These are phyloP conservation scores for Trichoderma sp. DNA, from an alignment of 2,329 filamentous ascomycete species.

Conservation along the genomic window DNA sequence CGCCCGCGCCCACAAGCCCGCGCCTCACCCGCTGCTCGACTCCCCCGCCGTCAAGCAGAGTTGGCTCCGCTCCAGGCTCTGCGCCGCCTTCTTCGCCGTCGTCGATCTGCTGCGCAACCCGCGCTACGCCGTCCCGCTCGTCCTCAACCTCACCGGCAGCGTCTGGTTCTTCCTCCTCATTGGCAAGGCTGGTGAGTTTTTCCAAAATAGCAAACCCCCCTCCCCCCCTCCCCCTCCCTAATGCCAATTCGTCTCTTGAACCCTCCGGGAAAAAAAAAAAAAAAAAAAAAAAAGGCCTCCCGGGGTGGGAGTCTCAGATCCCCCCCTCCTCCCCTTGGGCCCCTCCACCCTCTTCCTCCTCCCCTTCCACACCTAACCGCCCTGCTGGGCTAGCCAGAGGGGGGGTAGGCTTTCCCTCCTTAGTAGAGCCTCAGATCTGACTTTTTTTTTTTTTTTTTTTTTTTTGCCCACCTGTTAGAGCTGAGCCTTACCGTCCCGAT, in stretches of 20 bases:
- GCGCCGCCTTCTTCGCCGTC: conserved; percentile 69
- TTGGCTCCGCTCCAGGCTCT: conserved; percentile 60
- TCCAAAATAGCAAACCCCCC: background rate
- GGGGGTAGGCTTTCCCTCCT: background rate
- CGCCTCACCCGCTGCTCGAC: conserved; percentile 54
- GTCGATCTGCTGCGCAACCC: conserved; percentile 76
- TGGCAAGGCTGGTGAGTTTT: conserved; percentile 75
- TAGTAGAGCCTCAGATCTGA: background rate
- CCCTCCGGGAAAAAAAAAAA: background rate
- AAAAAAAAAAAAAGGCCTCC: background rate
- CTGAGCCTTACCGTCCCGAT: conserved; percentile 91
- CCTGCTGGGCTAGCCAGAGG: conserved; percentile 1
- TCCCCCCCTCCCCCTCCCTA: background rate
- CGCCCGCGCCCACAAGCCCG: conserved; percentile 69
- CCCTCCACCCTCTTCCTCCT: background rate
- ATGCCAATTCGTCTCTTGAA: background rate
- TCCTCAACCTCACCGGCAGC: conserved; percentile 87
- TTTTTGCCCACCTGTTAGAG: conserved; percentile 45
- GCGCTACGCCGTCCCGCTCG: conserved; percentile 76
- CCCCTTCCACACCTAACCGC: conserved; percentile 10
- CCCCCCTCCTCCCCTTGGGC: background rate
- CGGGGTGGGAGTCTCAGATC: conserved; percentile 1
- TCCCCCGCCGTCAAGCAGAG: conserved; percentile 50
- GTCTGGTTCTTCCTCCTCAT: conserved; percentile 96
- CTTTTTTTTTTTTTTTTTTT: conserved; percentile 35